phyloP scores from a whole-genome alignment of 2,329 filamentous ascomycete species.

The Ceratocystiopsis minuta region DNA sequence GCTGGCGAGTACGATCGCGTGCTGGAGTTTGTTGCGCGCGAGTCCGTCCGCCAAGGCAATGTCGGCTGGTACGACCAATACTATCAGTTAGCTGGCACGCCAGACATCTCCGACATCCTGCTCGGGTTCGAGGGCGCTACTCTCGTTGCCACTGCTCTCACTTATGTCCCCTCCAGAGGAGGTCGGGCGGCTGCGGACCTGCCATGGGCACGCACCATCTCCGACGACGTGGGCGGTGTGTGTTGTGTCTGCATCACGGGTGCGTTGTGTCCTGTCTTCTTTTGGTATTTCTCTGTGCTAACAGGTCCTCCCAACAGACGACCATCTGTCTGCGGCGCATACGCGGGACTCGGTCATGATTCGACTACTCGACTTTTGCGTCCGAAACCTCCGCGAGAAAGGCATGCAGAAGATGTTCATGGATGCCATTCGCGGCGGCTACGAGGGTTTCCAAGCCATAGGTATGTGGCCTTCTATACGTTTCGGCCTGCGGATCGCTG shows the following conservation, averaged over 20 bases:
- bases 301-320: conserved; percentile 18
- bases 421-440: conserved; percentile 33
- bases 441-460: conserved; percentile 31
- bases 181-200: conserved; percentile 31
- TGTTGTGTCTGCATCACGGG: conserved; percentile 42
- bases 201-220: conserved; percentile 35
- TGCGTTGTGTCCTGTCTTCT: conserved; percentile 16
- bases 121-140: conserved; percentile 28
- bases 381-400: conserved; percentile 25
- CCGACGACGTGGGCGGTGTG: conserved; percentile 34
- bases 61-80: conserved; percentile 45
- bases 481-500: neutral
- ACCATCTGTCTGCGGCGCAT: conserved; percentile 23
- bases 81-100: conserved; percentile 27
- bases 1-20: conserved; percentile 27
- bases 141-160: conserved; percentile 35
- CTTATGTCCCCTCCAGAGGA: conserved; percentile 29
- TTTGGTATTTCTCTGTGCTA: neutral
- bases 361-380: conserved; percentile 34
- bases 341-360: conserved; percentile 31
- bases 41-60: conserved; percentile 26
- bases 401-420: conserved; percentile 37
- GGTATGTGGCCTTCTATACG: conserved; percentile 21
- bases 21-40: conserved; percentile 29
- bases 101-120: conserved; percentile 33